Evolutionary conservation across 1,284 basidiomycete genomes (phyloP), one percentile per base, ranked within the genome.

Genomic region (Rhodotorula sp.): DNA sequence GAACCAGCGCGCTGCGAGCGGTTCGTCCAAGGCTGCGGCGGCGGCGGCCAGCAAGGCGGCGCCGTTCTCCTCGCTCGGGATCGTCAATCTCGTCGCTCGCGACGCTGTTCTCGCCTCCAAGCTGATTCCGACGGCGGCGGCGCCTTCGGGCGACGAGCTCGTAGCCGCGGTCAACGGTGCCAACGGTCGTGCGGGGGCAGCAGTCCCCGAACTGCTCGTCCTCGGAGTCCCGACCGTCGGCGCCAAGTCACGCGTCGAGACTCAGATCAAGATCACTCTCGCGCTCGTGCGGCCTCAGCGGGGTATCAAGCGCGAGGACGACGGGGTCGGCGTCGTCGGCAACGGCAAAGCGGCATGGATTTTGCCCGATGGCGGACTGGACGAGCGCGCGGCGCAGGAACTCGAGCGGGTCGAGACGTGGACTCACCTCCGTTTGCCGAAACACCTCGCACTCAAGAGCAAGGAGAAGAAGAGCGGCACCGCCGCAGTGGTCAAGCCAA

Each of bases 201-300:
- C 63, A 1, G 52, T 52, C 7, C 79, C 81, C 57, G 76, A 79
- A 64, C 66, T 84, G 3, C 79, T 93, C 80, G 88, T 93, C 51
- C 90, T 93, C 54, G 92, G 89, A 77, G 87, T 97, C 57, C 92
- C 93, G 15, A 86, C 89, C 76, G 83, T 85, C 54, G 93, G 93
- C 39, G 90, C 93, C n/a, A 95, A 96, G 82, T 93, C 91, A 63
- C 87, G 93, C 34, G 93, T 97, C 31, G 94, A 97, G 81, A 97
- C 93, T 1, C 93, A 94, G 83, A 88, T 94, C 64, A 87, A 92
- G 79, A 86, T 93, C 52, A 87, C 88, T 16, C 84, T 93, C 62
- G 89, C 91, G 78, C 84, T 93, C 62, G 89, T 90, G 18, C 75
- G 62, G 6, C 67, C 72, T 0, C 52, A 46, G 26, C 47, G 21